Evolutionary conservation across 768 basidiomycete genomes (phyloP).

Genomic region (Suillus ampliporus): DNA sequence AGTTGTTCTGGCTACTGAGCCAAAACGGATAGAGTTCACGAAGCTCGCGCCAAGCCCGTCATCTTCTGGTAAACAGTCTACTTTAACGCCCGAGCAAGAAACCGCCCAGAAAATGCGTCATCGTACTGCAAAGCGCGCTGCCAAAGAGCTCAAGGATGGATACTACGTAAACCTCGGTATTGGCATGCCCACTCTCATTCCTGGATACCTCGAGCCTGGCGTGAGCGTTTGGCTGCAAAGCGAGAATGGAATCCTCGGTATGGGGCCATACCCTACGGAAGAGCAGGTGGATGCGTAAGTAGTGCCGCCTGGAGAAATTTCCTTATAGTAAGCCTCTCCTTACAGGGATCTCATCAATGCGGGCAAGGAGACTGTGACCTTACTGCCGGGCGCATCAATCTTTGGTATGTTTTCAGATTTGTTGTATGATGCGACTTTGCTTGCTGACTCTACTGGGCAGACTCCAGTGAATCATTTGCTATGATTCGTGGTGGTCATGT

Average conservation of each 20-base stretch:
- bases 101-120: constrained; percentile 61
- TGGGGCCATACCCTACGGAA: constrained; percentile 88
- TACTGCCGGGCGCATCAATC: constrained; percentile 88
- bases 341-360: constrained; percentile 90
- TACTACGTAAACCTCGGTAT: constrained; percentile 90
- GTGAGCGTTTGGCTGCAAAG: constrained; percentile 90
- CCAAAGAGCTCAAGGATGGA: constrained; percentile 87
- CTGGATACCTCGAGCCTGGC: constrained; percentile 73
- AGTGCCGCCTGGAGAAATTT: constrained; percentile 6
- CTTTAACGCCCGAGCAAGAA: constrained; percentile 54
- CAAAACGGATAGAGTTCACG: constrained; percentile 78
- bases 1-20: constrained; percentile 76
- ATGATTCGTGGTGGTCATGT: constrained; percentile 99
- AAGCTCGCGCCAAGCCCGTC: constrained; percentile 65
- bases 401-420: constrained; percentile 65
- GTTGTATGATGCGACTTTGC: neutral
- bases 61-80: constrained; percentile 28
- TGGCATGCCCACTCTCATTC: constrained; percentile 90
- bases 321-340: constrained; percentile 11
- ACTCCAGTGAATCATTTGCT: constrained; percentile 92
- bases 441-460: constrained; percentile 39
- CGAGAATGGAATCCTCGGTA: constrained; percentile 89
- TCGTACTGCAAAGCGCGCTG: constrained; percentile 84
- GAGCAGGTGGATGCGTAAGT: constrained; percentile 82
- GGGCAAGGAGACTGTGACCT: constrained; percentile 92